Evolutionary conservation across 106 monocot genomes (phyloP).

Genomic region (Chionographis japonica): DNA sequence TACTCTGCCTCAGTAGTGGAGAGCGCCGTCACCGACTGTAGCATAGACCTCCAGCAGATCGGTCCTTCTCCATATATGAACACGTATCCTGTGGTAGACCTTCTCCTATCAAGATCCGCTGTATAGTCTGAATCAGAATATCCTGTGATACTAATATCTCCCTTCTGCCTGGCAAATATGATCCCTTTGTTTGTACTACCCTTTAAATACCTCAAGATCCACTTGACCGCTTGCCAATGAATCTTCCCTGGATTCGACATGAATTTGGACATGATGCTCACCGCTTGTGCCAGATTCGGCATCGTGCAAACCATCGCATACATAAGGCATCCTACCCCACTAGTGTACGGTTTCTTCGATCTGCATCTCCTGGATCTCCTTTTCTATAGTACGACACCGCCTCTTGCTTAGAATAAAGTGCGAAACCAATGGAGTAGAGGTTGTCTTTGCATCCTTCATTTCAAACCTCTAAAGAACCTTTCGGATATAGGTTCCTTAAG

Average conservation of each 20-base stretch:
- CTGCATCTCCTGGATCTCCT: not conserved
- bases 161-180: not conserved
- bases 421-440: not conserved
- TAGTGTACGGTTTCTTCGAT: not conserved
- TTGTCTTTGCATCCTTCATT: not conserved
- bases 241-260: constrained; percentile 6
- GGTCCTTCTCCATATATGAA: not conserved
- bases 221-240: constrained; percentile 2
- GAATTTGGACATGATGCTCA: constrained; percentile 3
- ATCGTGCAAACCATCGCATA: constrained; percentile 9
- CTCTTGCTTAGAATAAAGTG: not conserved
- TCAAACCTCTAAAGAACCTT: constrained; percentile 1
- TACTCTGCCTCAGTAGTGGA: not conserved
- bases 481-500: constrained; percentile 1
- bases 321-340: constrained; percentile 1
- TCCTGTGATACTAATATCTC: not conserved
- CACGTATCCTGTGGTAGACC: not conserved
- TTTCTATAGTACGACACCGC: not conserved
- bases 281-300: not conserved
- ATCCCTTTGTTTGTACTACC: not conserved
- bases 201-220: not conserved
- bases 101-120: not conserved
- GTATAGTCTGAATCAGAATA: not conserved
- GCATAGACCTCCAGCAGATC: not conserved
- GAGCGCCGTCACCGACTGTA: not conserved